Base-by-base conservation (phyloP, 2,329 filamentous ascomycete genomes). In the Diplodia mutila region DNA sequence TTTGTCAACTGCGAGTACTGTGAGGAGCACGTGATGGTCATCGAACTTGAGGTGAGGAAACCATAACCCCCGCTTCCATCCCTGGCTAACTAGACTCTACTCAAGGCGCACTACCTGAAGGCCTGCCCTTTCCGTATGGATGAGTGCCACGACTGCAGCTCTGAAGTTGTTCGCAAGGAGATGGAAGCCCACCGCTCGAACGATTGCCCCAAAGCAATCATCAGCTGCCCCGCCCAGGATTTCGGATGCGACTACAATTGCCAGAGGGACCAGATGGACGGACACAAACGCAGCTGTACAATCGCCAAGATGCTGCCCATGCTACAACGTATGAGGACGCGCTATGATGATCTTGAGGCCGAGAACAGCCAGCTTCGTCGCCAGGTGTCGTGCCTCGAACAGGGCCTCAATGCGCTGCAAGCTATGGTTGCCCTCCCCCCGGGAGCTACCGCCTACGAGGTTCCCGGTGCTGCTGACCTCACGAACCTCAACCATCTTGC, bases 1-100 rank as follows among this genome's bases (percentile, higher is more conserved):
- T 78, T 81, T 9, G 80, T 84, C 53, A 81, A 76, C 69, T 89
- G 87, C 71, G 77, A 84, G 16, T 78, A 82, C 66, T 89, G 87
- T 70, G 80, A 81, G 34, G 80, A 82, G 61, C 79, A 81, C 39
- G 78, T 89, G 71, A 83, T 85, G 76, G 83, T 86, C 73, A 82
- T 81, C 68, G 82, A 87, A 66, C 80, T 87, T 34, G 83, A 86
- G 75, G 82, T 84, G 70, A 57, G 71, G 66, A 25, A 25, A 29
- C 6, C 49, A 29, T 65, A 18, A n/a, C 48, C 65, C 25, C 27
- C 37, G 14, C 9, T 63, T 29, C 64, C 27, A 37, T 49, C 23
- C 63, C 78, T 76, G 48, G n/a, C 71, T 79, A 69, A 78, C 76
- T 69, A 25, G 76, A 80, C 79, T 37, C 25, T 48, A 61, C 48